Evolutionary conservation across 768 basidiomycete genomes (phyloP), one percentile per base, ranked within the genome.

Genomic region (Boletellus sp.): DNA sequence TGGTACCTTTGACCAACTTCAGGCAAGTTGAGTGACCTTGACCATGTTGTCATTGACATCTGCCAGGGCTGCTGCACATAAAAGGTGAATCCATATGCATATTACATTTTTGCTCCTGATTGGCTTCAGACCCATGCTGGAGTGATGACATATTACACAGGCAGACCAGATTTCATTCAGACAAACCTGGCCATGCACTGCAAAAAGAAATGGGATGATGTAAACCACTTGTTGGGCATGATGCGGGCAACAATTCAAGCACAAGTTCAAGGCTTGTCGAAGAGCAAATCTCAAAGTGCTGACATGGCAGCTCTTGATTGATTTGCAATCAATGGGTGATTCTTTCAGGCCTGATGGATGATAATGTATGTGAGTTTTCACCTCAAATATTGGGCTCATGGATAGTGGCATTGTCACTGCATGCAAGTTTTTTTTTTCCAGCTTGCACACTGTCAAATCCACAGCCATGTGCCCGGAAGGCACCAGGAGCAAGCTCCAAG

Each of bases 51-150:
- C 54, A 82, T 98, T 33, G 96, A 99, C 65, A 78, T 98, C 23
- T 95, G 96, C 1, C 97, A 95, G 0, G 95, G 96, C 0, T 99
- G 96, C 69, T 97, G 86, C 58, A 88, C 98, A 15, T 84, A 90
- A 70, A 99, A 98, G 79, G 95, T 91, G 41, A 43, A 22, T 9
- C 6, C 2, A 3, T 38, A 74, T 47, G n/a, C n/a, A n/a, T n/a
- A n/a, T n/a, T n/a, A n/a, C n/a, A n/a, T n/a, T n/a, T n/a, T n/a
- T n/a, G n/a, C n/a, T n/a, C n/a, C n/a, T n/a, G n/a, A n/a, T n/a
- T n/a, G n/a, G n/a, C n/a, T n/a, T 48, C 15, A 98, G 94, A 85
- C 86, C 7, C 86, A 87, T 19, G 70, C 77, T 13, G 84, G 95
- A 65, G 94, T 94, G 1, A 69, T 76, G 17, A 84, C 83, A 64